Base-by-base conservation (phyloP, 78 protist species). In the Emiliania huxleyi region DNA sequence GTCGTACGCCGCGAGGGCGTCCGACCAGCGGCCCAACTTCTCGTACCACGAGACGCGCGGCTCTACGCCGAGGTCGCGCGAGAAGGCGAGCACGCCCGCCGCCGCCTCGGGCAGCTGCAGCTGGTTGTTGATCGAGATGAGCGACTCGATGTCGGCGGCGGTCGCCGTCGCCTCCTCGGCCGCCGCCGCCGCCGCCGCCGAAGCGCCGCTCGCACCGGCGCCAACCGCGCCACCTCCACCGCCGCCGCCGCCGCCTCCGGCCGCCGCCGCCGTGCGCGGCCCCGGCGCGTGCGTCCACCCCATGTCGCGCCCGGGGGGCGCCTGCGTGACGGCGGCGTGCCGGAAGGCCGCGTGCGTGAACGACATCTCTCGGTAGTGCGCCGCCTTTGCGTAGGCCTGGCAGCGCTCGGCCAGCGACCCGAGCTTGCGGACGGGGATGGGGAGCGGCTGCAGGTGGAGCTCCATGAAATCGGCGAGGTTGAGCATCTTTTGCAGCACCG, bases 401-500 rank as follows among this genome's bases (percentile, higher is more conserved):
- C 99, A 98, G 42, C 91, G 69, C 88, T 94, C 96, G 0, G 99
- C 99, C 19, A 97, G 75, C n/a, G 69, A 93, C 38, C 98, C 99
- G 18, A 98, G 93, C 52, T 91, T 69, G 25, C 95, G 45, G 35
- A 52, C 2, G n/a, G 1, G 29, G 56, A 98, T 96, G 37, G 77
- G 69, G n/a, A 88, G n/a, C 37, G 43, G 77, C 19, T 56, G 0
- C 21, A n/a, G 29, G 33, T 4, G 37, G 35, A 92, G 97, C 91
- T 98, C 99, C 99, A 98, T 98, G 92, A 95, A 98, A 96, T 99
- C 99, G 0, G 99, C 99, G 40, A 99, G 95, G 42, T 96, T 96
- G 69, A 99, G 96, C 33, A 99, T 95, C 0, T 93, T 45, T 84
- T 92, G 95, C 35, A 91, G 93, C 40, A 94, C 75, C 45, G 98